Base-by-base conservation (phyloP, 768 basidiomycete genomes). In the Xerocomellus dryophilus region DNA sequence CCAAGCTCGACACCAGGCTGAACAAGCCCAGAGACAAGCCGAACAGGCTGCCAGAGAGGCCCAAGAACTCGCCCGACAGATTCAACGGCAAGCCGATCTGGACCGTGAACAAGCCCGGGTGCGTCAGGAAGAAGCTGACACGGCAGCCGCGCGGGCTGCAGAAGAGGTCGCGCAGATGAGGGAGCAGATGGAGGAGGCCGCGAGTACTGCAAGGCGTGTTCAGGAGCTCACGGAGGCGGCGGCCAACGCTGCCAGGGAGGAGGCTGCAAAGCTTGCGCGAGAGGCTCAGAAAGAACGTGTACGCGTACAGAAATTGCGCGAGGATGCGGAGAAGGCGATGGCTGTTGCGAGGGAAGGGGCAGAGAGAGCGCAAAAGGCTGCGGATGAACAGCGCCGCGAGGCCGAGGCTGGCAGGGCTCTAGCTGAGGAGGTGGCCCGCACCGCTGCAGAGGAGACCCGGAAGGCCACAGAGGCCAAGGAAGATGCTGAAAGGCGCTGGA, bases 401-500 rank as follows among this genome's bases (percentile, higher is more conserved):
- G 58, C 64, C 0, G 54, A 51, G 17, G 46, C 44, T 5, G 43
- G 34, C 10, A 53, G 31, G 15, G 51, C 52, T 5, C 51, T 43
- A 2, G 65, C 56, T 2, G 53, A 63, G 7, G 46, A 51, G 14
- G 18, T 40, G 10, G 50, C 49, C 4, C 51, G 56, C 17, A 25
- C 38, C 4, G 66, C 66, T 1, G 47, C 46, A 1, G 61, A 65
- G 25, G 61, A 63, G n/a, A 23, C 49, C 1, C n/a, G 8, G 27
- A 53, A 35, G 7, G 60, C 63, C 0, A n/a, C 23, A 0, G 43
- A 43, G 20, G 59, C 54, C 1, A 56, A 47, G 44, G 20, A 52
- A 23, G 64, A 68, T 1, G 64, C 58, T 3, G 61, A 68, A 35
- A 52, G 43, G 10, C 43, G 40, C 7, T 27, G 63, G 47, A 66